These are phyloP conservation scores for Physcomitrellopsis africana DNA, from an alignment of 225 moss, liverwort and hornwort species.

Conservation along the genomic window DNA sequence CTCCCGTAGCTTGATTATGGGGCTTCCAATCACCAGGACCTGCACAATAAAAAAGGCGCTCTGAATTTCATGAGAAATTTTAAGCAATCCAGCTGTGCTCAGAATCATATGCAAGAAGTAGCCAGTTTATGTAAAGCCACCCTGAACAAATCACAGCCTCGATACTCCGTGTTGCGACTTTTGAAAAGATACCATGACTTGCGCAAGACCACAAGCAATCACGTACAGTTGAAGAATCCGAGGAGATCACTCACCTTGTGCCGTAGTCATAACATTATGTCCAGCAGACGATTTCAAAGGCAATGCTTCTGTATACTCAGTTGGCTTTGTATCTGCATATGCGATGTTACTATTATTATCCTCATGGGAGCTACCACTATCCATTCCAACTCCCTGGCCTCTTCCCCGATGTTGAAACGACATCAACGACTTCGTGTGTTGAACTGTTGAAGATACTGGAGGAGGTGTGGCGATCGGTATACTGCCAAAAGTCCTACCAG, in stretches of 20 bases:
- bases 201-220: not conserved
- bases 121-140: not conserved
- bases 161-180: too few relatives aligned
- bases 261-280: conserved; percentile 56
- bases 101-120: not conserved
- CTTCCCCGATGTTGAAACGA: conserved; percentile 46
- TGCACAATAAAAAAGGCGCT: conserved; percentile 11
- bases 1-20: conserved; percentile 61
- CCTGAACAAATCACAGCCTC: not conserved
- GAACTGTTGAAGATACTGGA: conserved; percentile 59
- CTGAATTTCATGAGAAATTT: conserved; percentile 6
- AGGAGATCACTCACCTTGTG: conserved; percentile 45
- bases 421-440: conserved; percentile 42
- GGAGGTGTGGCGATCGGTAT: conserved; percentile 84
- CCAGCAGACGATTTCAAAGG: conserved; percentile 65
- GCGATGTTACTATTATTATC: conserved; percentile 35
- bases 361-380: conserved; percentile 47
- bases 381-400: conserved; percentile 41
- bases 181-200: not conserved
- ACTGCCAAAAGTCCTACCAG: conserved; percentile 84
- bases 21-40: conserved; percentile 52
- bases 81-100: not conserved
- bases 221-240: not conserved
- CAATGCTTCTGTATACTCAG: conserved; percentile 44
- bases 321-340: conserved; percentile 35